Evolutionary conservation across 179 eudicot genomes (phyloP), one percentile per base, ranked within the genome.

Genomic region (Spergularia azorica): DNA sequence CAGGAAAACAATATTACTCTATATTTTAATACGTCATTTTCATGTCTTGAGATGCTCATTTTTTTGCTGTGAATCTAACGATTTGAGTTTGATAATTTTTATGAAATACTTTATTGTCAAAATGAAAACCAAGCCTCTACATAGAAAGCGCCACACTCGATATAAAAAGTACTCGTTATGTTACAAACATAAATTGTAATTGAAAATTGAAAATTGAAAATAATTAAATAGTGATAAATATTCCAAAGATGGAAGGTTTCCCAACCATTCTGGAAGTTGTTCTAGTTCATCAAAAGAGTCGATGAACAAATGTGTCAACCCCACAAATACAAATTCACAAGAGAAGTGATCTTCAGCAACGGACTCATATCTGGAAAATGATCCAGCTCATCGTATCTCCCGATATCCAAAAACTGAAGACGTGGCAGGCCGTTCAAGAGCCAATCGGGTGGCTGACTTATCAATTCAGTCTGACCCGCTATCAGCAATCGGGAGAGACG

Each of bases 221-320:
- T n/a, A n/a, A n/a, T n/a, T n/a, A n/a, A n/a, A n/a, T n/a, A n/a
- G n/a, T n/a, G n/a, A n/a, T n/a, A n/a, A n/a, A n/a, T n/a, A n/a
- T n/a, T 67, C 9, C 4, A 81, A 68, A 46, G 77, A 81, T 17
- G 77, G 72, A 54, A 81, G 80, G 9, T n/a, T 50, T 15, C 82
- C 77, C 11, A 78, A 8, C 84, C 82, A 82, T 21, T 82, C 85
- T 4, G 79, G 82, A 41, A 82, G 70, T 18, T 10, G 15, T 65
- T n/a, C 70, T 12, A 82, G 2, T 16, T 52, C 71, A 2, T 54
- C 7, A 11, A 57, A 82, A 0, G 0, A 2, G 3, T 0, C 0
- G n/a, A 82, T 39, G 18, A 0, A 2, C 57, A 82, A 39, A 0
- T 0, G 0, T 55, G 8, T n/a, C n/a, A 38, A 6, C 75, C 32